Evolutionary conservation across 1,284 basidiomycete species (phyloP).

Genomic region (Ceratobasidium sp.): DNA sequence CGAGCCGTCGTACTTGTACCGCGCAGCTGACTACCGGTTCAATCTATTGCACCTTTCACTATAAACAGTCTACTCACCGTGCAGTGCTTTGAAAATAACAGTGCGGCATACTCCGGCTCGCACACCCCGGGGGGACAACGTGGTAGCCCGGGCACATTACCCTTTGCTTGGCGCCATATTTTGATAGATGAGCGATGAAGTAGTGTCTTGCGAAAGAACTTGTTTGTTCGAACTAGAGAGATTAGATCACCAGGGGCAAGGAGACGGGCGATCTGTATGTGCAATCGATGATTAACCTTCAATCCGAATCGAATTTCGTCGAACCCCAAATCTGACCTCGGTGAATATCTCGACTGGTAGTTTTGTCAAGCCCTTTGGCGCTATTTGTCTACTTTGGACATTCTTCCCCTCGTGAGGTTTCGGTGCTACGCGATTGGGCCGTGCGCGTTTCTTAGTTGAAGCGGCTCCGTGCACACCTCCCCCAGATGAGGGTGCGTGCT

Average conservation of each 20-base stretch:
- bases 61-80: background rate
- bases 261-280: conserved; percentile 6
- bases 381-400: background rate
- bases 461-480: too few species aligned
- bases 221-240: conserved; percentile 2
- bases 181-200: conserved; percentile 4
- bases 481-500: background rate
- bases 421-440: background rate
- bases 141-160: conserved; percentile 24
- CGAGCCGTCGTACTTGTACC: background rate
- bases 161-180: conserved; percentile 13
- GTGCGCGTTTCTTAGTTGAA: background rate
- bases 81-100: conserved; percentile 19
- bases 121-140: conserved; percentile 7
- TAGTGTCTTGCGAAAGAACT: conserved; percentile 2
- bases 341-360: conserved; percentile 17
- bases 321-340: background rate
- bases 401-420: background rate
- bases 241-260: conserved; percentile 26
- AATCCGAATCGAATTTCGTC: too few species aligned
- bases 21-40: background rate
- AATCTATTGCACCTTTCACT: background rate
- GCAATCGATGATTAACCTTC: background rate
- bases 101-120: conserved; percentile 30
- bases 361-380: background rate